Conservation (phyloP, 2,329 filamentous ascomycete genomes). For the Fusarium sp. region DNA sequence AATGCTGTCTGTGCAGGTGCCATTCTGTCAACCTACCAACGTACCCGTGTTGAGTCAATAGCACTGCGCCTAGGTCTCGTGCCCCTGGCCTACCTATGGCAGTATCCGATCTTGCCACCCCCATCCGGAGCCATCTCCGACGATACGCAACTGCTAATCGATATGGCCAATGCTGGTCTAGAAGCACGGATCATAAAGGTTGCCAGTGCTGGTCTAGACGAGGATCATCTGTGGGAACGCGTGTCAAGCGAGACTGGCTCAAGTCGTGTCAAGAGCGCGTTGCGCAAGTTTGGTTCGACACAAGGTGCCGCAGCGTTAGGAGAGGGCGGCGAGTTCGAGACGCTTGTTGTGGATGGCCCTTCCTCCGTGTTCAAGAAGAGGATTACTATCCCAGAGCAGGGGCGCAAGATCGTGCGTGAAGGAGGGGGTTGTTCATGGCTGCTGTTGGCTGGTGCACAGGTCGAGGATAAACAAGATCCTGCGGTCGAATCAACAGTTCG, state of each 20-base stretch:
- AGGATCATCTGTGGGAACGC: slow-evolving; percentile 82
- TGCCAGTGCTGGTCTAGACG: slow-evolving; percentile 87
- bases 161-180: slow-evolving; percentile 82
- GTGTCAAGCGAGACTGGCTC: slow-evolving; percentile 70
- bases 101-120: slow-evolving; percentile 79
- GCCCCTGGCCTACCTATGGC: slow-evolving; percentile 91
- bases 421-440: slow-evolving; percentile 84
- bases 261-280: slow-evolving; percentile 60
- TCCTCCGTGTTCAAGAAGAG: slow-evolving; percentile 74
- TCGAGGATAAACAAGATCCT: slow-evolving; percentile 56
- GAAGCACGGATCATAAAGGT: slow-evolving; percentile 96
- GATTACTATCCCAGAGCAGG: slow-evolving; percentile 70
- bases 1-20: slow-evolving; percentile 92
- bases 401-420: slow-evolving; percentile 67
- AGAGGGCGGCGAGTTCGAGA: slow-evolving; percentile 97
- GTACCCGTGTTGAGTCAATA: slow-evolving; percentile 93
- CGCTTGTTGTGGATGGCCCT: slow-evolving; percentile 86
- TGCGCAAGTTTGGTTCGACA: slow-evolving; percentile 74
- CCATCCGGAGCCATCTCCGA: slow-evolving; percentile 50
- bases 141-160: slow-evolving; percentile 73
- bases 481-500: slow-evolving; percentile 53
- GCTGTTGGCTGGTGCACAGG: slow-evolving; percentile 67
- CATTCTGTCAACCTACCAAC: slow-evolving; percentile 94
- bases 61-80: slow-evolving; percentile 84
- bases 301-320: slow-evolving; percentile 79